Base-by-base conservation (phyloP, 169 alveolate species). In the Plasmodium berghei region DNA sequence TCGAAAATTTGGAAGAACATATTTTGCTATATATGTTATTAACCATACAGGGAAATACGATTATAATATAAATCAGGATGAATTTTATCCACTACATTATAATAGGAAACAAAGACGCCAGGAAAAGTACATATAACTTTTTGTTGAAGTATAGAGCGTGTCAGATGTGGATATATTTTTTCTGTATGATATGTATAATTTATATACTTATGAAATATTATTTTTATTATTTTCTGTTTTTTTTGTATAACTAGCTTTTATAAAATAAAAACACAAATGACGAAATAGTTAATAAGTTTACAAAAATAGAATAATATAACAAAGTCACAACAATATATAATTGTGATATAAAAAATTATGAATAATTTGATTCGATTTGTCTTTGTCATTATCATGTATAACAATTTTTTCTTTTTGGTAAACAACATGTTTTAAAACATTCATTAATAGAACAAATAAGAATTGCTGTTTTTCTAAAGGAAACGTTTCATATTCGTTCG, bases 1-100 rank as follows among this genome's bases (percentile, higher is more conserved):
- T 72, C 91, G 96, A 72, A 91, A 87, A 66, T 94, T 92, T 72
- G 96, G 96, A n/a, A 61, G 96, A 26, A 94, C 96, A 5, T 89
- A 92, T 28, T 77, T 94, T 52, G 96, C 96, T 1, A 54, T 92
- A 9, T 94, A 93, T 85, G 87, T 93, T 56, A 54, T 83, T 67
- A 73, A 93, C 55, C 95, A 96, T 45, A 67, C 96, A 45, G 95
- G 92, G 3, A 75, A 77, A 18, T 61, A 72, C 28, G 52, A 62
- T 4, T 67, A 22, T 46, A 28, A 62, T 20, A 73, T 80, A 46
- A 88, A 74, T 22, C 52, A 46, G 28, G 92, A 70, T 9, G 89
- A 89, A 22, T 88, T 88, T 66, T 72, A 71, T 48, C 93, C 93
- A 1, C 49, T 88, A 22, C 90, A 75, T 46, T 72, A 70, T 22